These are phyloP conservation scores for Leishmania lainsoni DNA, from an alignment of 208 protist species.

Conservation along the genomic window DNA sequence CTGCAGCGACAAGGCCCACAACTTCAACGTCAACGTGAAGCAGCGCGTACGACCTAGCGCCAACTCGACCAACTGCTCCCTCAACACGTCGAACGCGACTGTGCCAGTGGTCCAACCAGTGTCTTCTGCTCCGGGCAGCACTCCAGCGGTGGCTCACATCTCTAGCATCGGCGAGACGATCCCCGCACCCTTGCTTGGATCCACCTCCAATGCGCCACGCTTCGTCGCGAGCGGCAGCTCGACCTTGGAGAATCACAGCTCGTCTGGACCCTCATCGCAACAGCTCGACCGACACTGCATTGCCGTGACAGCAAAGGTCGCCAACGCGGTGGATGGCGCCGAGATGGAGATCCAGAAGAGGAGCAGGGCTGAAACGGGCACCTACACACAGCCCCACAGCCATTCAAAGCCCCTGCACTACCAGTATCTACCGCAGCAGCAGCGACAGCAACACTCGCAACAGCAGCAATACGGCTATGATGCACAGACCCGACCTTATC, in stretches of 20 bases:
- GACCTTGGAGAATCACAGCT: conserved; percentile 11
- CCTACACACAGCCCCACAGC: background rate
- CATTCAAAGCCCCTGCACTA: conserved; percentile 3
- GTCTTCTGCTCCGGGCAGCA: background rate
- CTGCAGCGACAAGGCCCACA: conserved; percentile 19
- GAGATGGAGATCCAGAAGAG: background rate
- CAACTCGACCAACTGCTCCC: conserved; percentile 25
- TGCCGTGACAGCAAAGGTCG: background rate
- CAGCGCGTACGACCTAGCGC: conserved; percentile 29
- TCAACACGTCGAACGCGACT: conserved; percentile 19
- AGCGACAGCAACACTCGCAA: conserved; percentile 16
- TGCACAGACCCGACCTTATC: background rate
- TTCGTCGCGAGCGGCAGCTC: background rate
- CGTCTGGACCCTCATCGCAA: background rate
- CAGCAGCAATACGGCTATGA: background rate
- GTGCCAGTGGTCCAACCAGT: conserved; percentile 16
- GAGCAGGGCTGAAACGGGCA: background rate
- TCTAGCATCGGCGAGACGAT: background rate
- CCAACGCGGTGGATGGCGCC: background rate
- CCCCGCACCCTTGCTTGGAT: background rate
- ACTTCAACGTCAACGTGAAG: conserved; percentile 44
- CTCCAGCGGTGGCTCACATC: background rate
- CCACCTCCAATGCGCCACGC: background rate
- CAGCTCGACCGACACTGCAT: background rate
- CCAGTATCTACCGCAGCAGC: conserved; percentile 10